Percentiles rank a stretch among this genome's conserved stretches.
Evolutionary conservation across 139 green algal genomes (phyloP).

Genomic region (Zygnema circumcarinatum): DNA sequence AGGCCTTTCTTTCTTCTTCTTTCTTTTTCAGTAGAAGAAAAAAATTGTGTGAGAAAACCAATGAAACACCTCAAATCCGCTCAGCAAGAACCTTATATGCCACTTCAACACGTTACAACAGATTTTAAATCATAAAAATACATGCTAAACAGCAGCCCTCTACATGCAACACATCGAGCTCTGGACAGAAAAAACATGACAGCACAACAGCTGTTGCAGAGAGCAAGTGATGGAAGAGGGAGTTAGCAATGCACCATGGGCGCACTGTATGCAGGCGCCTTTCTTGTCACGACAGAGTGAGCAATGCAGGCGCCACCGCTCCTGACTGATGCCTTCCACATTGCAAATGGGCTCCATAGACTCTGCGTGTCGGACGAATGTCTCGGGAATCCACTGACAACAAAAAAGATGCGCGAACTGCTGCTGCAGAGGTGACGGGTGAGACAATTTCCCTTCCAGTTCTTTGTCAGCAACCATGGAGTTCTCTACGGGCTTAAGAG

Average conservation of each 20-base stretch:
- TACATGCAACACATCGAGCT: no score
- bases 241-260: constrained; percentile 39
- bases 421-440: neutral
- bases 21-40: no score
- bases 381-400: constrained; percentile 66
- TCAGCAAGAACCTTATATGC: no score
- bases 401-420: constrained; percentile 64
- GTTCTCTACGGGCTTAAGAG: constrained; percentile 55
- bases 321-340: constrained; percentile 32
- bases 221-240: no score
- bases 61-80: no score
- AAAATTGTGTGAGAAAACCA: no score
- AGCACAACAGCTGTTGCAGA: no score
- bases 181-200: no score
- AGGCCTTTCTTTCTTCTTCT: no score
- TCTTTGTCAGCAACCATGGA: neutral
- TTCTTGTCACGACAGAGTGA: constrained; percentile 49
- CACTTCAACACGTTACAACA: no score
- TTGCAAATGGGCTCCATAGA: constrained; percentile 62
- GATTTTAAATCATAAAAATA: constrained; percentile 14
- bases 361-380: constrained; percentile 59
- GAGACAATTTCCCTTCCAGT: no score
- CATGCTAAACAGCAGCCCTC: no score
- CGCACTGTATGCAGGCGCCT: constrained; percentile 65
- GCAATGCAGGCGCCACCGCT: constrained; percentile 56